phyloP scores from a whole-genome alignment of 2,329 filamentous ascomycete species.

The Fusarium haematococcum region DNA sequence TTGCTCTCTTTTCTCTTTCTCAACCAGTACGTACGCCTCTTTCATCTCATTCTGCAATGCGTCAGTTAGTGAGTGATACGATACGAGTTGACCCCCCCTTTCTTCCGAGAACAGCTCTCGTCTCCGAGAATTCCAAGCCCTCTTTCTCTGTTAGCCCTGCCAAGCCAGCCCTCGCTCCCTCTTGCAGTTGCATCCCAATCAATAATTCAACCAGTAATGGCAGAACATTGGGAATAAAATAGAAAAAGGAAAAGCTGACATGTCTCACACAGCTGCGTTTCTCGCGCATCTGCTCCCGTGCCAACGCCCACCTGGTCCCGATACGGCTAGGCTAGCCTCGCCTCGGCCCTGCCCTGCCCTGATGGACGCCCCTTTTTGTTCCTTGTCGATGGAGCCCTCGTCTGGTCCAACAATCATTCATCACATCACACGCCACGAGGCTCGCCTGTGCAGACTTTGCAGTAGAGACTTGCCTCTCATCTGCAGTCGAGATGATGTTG shows the following conservation, averaged over 20 bases:
- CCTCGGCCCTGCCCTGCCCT: background rate
- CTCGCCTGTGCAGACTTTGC: background rate
- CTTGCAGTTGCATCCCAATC: slow-evolving; percentile 13
- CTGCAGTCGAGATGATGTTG: background rate
- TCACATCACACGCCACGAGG: slow-evolving; percentile 23
- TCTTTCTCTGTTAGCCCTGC: slow-evolving; percentile 1
- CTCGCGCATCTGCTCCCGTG: slow-evolving; percentile 18
- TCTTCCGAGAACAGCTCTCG: background rate
- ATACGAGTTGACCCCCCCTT: slow-evolving; percentile 1
- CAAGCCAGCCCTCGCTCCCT: slow-evolving; percentile 9
- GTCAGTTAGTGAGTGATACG: background rate
- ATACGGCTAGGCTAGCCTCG: slow-evolving; percentile 22
- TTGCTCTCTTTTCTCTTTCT: background rate
- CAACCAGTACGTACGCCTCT: background rate
- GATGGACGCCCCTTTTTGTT: slow-evolving; percentile 19
- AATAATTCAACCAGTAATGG: background rate
- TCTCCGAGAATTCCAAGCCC: slow-evolving; percentile 13
- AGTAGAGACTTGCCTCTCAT: background rate
- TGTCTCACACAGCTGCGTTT: slow-evolving; percentile 11
- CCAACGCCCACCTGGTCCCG: slow-evolving; percentile 21
- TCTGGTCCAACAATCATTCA: slow-evolving; percentile 1
- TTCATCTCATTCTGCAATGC: background rate
- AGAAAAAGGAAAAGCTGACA: background rate
- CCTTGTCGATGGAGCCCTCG: slow-evolving; percentile 16
- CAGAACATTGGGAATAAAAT: background rate